Percentiles rank a stretch among this genome's conserved stretches.
Conservation (phyloP, 495 filamentous ascomycete species). For the Rostrohypoxylon terebratum region DNA sequence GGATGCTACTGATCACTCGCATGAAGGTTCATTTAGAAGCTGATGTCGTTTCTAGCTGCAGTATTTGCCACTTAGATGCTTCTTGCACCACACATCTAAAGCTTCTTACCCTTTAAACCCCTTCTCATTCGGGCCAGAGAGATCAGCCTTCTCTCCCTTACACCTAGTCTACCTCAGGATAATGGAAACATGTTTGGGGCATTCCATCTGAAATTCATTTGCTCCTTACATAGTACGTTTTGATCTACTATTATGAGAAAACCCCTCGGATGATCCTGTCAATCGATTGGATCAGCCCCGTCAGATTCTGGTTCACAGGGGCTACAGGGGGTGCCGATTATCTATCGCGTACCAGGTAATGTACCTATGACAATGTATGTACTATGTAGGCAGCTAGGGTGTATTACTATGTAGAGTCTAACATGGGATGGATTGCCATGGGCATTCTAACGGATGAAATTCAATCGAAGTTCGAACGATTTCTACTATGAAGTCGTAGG, state of each 20-base stretch:
- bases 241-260: constrained; percentile 1
- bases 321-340: constrained; percentile 24
- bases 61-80: not conserved
- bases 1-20: not conserved
- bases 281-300: constrained; percentile 19
- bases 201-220: not conserved
- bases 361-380: no score
- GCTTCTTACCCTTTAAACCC: not conserved
- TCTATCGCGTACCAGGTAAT: not conserved
- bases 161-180: not conserved
- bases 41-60: not conserved
- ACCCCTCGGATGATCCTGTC: constrained; percentile 7
- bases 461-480: constrained; percentile 34
- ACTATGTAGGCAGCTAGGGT: constrained; percentile 7
- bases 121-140: not conserved
- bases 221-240: not conserved
- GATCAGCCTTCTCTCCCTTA: not conserved
- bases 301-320: constrained; percentile 19
- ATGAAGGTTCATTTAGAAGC: not conserved
- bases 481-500: no score
- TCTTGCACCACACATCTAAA: not conserved
- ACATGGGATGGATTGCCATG: constrained; percentile 17
- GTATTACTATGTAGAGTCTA: no score
- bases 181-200: not conserved
- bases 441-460: constrained; percentile 23